Percentiles rank a stretch among this genome's conserved stretches.
phyloP scores from a whole-genome alignment of 73 alveolate species.

The Durusdinium trenchii region DNA sequence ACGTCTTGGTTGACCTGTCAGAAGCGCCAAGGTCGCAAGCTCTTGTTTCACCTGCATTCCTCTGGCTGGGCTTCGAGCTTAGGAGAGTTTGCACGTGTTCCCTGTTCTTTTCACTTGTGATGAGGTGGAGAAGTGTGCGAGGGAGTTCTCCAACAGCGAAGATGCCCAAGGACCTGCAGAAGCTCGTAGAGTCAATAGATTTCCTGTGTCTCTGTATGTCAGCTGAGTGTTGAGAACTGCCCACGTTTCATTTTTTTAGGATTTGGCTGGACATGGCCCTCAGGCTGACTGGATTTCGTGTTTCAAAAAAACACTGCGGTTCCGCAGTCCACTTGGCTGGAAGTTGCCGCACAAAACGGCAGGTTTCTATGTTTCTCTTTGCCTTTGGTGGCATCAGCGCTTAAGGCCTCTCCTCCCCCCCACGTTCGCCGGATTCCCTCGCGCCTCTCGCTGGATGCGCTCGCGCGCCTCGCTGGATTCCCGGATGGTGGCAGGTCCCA shows the following conservation, averaged over 20 bases:
- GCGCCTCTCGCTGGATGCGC: neutral
- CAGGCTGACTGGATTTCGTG: conserved; percentile 20
- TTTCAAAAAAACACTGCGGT: neutral
- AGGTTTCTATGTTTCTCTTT: conserved; percentile 56
- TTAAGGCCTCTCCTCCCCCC: neutral
- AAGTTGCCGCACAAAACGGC: neutral
- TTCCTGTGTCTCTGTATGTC: neutral
- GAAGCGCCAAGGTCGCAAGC: conserved; percentile 5
- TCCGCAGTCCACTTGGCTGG: neutral
- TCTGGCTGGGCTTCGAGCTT: conserved; percentile 17
- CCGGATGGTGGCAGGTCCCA: neutral
- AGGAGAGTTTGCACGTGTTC: neutral
- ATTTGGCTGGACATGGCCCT: conserved; percentile 86
- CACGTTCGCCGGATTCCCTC: no score
- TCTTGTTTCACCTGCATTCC: conserved; percentile 33
- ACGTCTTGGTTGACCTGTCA: neutral
- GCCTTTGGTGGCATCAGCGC: conserved; percentile 66
- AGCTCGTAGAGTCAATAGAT: neutral
- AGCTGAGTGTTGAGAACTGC: neutral
- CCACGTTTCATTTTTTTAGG: neutral
- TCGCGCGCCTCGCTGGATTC: neutral
- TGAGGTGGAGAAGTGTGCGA: conserved; percentile 55
- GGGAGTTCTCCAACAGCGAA: neutral
- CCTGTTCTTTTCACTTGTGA: neutral
- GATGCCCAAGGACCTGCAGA: conserved; percentile 52